A percentile compares a stretch with the other conserved stretches of the same genome.
phyloP scores from a whole-genome alignment of 1,284 basidiomycete species.

The Trichosporon inkin region DNA sequence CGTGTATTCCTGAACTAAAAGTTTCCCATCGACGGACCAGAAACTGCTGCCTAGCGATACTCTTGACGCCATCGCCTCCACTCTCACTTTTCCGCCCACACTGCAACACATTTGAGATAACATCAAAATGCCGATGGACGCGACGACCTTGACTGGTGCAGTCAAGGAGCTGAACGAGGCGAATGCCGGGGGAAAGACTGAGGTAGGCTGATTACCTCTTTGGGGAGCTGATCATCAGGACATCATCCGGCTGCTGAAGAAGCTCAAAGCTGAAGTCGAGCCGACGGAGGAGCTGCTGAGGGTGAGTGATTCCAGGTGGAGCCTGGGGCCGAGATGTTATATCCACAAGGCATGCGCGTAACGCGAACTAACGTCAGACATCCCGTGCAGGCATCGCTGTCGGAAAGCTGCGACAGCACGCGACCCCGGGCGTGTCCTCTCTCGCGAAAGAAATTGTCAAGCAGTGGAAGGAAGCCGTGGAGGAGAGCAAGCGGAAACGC shows the following conservation, averaged over 20 bases:
- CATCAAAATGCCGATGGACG: constrained; percentile 32
- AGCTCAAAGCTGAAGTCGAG: constrained; percentile 70
- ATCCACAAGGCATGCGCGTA: too few species aligned
- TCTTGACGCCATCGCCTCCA: constrained; percentile 5
- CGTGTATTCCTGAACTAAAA: too few species aligned
- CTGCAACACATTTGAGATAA: constrained; percentile 4
- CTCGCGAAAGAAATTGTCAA: constrained; percentile 90
- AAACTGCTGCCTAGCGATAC: neutral
- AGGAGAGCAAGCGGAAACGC: constrained; percentile 62
- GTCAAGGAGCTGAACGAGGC: constrained; percentile 55
- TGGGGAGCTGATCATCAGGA: constrained; percentile 56
- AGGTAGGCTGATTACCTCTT: constrained; percentile 54
- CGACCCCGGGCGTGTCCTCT: constrained; percentile 68
- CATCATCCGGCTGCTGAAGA: constrained; percentile 63
- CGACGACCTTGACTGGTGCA: constrained; percentile 27
- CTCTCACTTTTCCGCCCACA: neutral
- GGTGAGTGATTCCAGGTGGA: constrained; percentile 61
- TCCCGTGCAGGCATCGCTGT: constrained; percentile 89
- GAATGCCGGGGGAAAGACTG: constrained; percentile 68
- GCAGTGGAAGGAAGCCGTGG: constrained; percentile 82
- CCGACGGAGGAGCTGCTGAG: constrained; percentile 83
- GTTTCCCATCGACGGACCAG: too few species aligned
- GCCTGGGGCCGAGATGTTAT: too few species aligned
- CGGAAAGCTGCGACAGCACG: constrained; percentile 77
- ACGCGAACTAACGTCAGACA: constrained; percentile 25